These are phyloP conservation scores for Coleophoma cylindrospora DNA, from an alignment of 2,329 filamentous ascomycete species.

Conservation along the genomic window DNA sequence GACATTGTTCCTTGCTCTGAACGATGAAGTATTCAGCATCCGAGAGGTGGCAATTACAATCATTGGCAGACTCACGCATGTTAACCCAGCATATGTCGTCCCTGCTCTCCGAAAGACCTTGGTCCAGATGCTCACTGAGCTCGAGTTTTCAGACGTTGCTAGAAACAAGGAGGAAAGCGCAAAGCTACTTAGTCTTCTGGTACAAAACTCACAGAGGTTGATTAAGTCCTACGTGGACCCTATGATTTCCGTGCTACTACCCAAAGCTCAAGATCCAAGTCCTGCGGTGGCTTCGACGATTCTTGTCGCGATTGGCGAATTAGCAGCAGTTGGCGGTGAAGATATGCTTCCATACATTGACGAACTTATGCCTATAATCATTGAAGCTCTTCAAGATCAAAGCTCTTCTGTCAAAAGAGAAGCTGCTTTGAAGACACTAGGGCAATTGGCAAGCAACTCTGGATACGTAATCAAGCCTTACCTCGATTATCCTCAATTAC, in stretches of 20 bases:
- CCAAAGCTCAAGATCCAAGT: slow-evolving; percentile 81
- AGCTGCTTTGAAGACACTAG: slow-evolving; percentile 83
- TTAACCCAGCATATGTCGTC: slow-evolving; percentile 96
- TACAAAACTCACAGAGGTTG: slow-evolving; percentile 85
- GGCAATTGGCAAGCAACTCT: slow-evolving; percentile 90
- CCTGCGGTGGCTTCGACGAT: slow-evolving; percentile 90
- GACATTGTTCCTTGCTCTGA: slow-evolving; percentile 89
- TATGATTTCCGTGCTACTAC: slow-evolving; percentile 90
- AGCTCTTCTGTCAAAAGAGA: slow-evolving; percentile 87
- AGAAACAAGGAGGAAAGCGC: slow-evolving; percentile 96
- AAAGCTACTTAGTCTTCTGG: slow-evolving; percentile 84
- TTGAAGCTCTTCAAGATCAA: slow-evolving; percentile 90
- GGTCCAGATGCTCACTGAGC: slow-evolving; percentile 91
- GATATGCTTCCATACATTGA: slow-evolving; percentile 92
- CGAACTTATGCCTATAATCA: slow-evolving; percentile 88
- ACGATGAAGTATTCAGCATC: slow-evolving; percentile 90
- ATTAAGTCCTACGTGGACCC: slow-evolving; percentile 97
- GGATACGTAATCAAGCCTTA: slow-evolving; percentile 98
- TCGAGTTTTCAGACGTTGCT: slow-evolving; percentile 92
- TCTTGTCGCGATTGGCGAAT: slow-evolving; percentile 89
- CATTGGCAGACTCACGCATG: slow-evolving; percentile 83
- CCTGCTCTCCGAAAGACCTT: slow-evolving; percentile 91
- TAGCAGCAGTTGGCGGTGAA: slow-evolving; percentile 88
- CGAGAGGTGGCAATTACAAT: slow-evolving; percentile 94
- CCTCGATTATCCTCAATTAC: slow-evolving; percentile 86